phyloP scores from a whole-genome alignment of 1,139 yeast genomes.

The Pichia kudriavzevii region DNA sequence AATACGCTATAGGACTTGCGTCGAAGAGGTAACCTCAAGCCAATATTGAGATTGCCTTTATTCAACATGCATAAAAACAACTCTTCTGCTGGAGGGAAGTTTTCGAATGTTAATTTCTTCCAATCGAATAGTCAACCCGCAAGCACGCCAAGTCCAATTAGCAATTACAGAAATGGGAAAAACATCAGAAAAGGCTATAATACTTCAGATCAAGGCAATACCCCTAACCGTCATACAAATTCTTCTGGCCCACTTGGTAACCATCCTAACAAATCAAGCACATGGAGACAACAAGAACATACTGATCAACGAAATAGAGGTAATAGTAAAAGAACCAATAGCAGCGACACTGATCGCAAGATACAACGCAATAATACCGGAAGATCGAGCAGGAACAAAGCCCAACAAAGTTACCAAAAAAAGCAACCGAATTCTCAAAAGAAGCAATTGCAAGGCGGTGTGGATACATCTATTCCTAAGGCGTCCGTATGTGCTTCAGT shows the following conservation, averaged over 20 bases:
- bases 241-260: too few relatives aligned
- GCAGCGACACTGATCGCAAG: not conserved
- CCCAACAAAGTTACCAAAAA: not conserved
- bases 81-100: conserved; percentile 10
- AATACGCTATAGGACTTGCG: too few relatives aligned
- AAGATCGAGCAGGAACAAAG: too few relatives aligned
- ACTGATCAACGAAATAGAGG: too few relatives aligned
- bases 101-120: conserved; percentile 10
- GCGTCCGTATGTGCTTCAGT: too few relatives aligned
- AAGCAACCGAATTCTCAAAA: not conserved
- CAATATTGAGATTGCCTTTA: too few relatives aligned
- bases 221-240: too few relatives aligned
- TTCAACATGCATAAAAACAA: conserved; percentile 3
- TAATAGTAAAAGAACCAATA: not conserved
- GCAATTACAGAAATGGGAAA: conserved; percentile 1
- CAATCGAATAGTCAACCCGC: conserved; percentile 12
- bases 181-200: conserved; percentile 1
- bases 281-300: not conserved
- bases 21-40: too few relatives aligned
- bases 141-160: conserved; percentile 2
- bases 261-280: not conserved
- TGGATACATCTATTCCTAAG: too few relatives aligned
- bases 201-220: too few relatives aligned
- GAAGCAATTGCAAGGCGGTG: too few relatives aligned
- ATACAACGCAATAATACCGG: not conserved